Conservation (phyloP, 2,329 filamentous ascomycete species). For the Huntiella moniliformis region DNA sequence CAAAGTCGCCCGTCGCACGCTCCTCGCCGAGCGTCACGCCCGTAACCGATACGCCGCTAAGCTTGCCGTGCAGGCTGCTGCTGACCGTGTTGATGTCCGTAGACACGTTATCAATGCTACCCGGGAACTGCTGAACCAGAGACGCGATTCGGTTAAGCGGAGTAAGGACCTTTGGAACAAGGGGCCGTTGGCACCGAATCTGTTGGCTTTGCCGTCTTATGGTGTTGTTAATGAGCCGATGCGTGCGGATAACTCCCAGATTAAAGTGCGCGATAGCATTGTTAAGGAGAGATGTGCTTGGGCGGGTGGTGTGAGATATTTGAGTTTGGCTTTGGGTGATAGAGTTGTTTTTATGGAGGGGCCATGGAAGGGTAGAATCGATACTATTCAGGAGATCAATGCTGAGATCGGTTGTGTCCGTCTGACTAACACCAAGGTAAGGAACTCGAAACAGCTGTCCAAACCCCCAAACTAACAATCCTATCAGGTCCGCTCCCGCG, state of each 20-base stretch:
- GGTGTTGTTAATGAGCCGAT: slow-evolving; percentile 27
- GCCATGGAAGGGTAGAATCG: slow-evolving; percentile 67
- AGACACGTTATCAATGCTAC: slow-evolving; percentile 16
- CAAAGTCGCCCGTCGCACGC: slow-evolving; percentile 48
- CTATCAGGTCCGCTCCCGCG: slow-evolving; percentile 3
- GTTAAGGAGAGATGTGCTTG: slow-evolving; percentile 29
- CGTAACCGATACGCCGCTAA: slow-evolving; percentile 26
- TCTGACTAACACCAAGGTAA: slow-evolving; percentile 45
- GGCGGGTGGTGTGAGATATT: slow-evolving; percentile 35
- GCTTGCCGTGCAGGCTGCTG: slow-evolving; percentile 18
- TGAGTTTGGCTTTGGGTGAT: slow-evolving; percentile 51
- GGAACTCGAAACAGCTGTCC: slow-evolving; percentile 17
- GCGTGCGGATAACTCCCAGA: slow-evolving; percentile 14
- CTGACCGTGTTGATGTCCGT: slow-evolving; percentile 16
- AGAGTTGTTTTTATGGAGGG: slow-evolving; percentile 68
- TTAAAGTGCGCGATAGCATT: slow-evolving; percentile 19
- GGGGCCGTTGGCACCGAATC: slow-evolving; percentile 59
- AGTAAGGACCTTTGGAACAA: slow-evolving; percentile 53
- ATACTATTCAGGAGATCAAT: slow-evolving; percentile 42
- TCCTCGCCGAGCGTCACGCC: slow-evolving; percentile 47
- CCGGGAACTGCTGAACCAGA: slow-evolving; percentile 13
- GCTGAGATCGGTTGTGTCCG: slow-evolving; percentile 34
- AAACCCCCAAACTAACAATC: background rate
- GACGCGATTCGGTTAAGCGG: slow-evolving; percentile 17
- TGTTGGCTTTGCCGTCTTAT: slow-evolving; percentile 46